Percentiles rank a stretch among this genome's conserved stretches.
These are phyloP conservation scores for Magnolia kwangsiensis DNA, from an alignment of 164 flowering plant genomes.

Conservation along the genomic window DNA sequence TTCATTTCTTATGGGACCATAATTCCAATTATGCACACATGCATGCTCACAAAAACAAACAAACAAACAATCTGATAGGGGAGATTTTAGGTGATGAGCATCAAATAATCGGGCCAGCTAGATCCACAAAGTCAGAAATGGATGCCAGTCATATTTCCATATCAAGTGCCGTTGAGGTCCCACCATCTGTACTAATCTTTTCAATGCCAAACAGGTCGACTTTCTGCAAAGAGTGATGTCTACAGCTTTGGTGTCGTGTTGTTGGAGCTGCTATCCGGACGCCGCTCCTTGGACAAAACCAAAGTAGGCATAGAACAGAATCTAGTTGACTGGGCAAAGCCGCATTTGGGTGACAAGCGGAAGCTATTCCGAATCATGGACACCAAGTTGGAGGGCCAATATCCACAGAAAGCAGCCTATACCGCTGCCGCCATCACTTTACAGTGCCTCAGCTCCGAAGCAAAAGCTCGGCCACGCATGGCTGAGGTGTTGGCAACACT, in stretches of 20 bases:
- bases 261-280: slow-evolving; percentile 60
- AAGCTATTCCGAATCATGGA: slow-evolving; percentile 53
- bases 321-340: slow-evolving; percentile 58
- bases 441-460: slow-evolving; percentile 53
- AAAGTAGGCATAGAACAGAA: slow-evolving; percentile 44
- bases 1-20: no score
- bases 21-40: no score
- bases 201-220: slow-evolving; percentile 36
- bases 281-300: slow-evolving; percentile 47
- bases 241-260: slow-evolving; percentile 74
- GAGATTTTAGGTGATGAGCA: no score
- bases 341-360: slow-evolving; percentile 35
- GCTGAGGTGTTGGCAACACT: slow-evolving; percentile 54
- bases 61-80: no score
- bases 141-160: no score
- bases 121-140: no score
- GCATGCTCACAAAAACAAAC: no score
- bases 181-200: no score
- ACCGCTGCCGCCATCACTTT: slow-evolving; percentile 57
- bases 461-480: slow-evolving; percentile 66
- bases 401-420: slow-evolving; percentile 67
- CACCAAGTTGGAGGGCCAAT: slow-evolving; percentile 54
- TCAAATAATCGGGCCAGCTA: no score
- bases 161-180: no score
- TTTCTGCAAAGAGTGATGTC: slow-evolving; percentile 50